Percentiles rank a stretch among this genome's conserved stretches.
phyloP scores from a whole-genome alignment of 2,329 filamentous ascomycete species.

The Pseudogymnoascus sp. region DNA sequence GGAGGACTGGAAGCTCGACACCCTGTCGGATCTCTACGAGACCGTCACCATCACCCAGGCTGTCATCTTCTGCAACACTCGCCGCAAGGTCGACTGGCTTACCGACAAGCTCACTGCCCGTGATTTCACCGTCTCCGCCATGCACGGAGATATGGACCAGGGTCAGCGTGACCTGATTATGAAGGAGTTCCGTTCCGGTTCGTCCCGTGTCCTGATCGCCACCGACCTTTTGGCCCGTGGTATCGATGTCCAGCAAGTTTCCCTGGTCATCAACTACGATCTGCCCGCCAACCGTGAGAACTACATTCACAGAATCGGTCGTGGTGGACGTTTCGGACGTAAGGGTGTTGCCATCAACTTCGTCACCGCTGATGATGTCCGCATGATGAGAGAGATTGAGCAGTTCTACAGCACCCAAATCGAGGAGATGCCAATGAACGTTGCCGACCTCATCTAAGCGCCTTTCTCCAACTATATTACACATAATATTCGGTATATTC shows the following conservation, averaged over 20 bases:
- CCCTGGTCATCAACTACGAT: slow-evolving; percentile 99
- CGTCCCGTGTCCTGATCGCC: slow-evolving; percentile 95
- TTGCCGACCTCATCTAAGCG: slow-evolving; percentile 65
- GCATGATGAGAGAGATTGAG: slow-evolving; percentile 99
- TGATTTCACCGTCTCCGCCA: slow-evolving; percentile 98
- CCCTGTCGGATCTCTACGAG: slow-evolving; percentile 96
- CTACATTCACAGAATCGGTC: slow-evolving; percentile 99
- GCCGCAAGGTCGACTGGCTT: slow-evolving; percentile 99
- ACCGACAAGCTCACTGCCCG: slow-evolving; percentile 97
- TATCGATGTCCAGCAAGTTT: slow-evolving; percentile 99
- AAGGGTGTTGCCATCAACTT: slow-evolving; percentile 99
- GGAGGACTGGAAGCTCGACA: slow-evolving; percentile 99
- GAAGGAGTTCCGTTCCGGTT: slow-evolving; percentile 99
- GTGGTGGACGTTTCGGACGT: slow-evolving; percentile 98
- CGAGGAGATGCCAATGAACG: slow-evolving; percentile 99
- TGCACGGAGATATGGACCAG: slow-evolving; percentile 99
- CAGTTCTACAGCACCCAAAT: slow-evolving; percentile 99
- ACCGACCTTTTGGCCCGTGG: slow-evolving; percentile 97
- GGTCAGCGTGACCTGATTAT: slow-evolving; percentile 97
- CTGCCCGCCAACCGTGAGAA: slow-evolving; percentile 98
- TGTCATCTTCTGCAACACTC: slow-evolving; percentile 99
- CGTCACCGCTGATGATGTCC: slow-evolving; percentile 96
- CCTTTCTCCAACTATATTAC: slow-evolving; percentile 13
- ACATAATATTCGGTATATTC: slow-evolving; percentile 8
- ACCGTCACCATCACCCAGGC: slow-evolving; percentile 99